phyloP scores from a whole-genome alignment of 495 filamentous ascomycete species.

The Aspergillus egyptiacus region DNA sequence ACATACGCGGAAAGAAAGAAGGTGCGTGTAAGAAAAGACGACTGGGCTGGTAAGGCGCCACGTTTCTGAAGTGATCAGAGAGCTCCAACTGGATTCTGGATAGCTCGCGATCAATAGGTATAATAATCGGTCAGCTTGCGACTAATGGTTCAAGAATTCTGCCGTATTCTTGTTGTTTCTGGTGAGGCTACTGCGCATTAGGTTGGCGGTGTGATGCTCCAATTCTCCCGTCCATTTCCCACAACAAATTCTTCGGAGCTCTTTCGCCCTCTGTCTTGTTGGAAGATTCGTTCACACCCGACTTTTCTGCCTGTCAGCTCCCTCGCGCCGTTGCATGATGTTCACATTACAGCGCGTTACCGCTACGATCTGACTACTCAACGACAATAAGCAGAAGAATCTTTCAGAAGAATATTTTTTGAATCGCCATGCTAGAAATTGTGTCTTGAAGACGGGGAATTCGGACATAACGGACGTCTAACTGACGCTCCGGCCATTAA shows the following conservation, averaged over 20 bases:
- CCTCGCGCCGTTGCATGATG: not conserved
- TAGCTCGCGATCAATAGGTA: not conserved
- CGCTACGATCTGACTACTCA: no score
- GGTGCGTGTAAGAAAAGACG: not conserved
- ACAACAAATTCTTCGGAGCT: not conserved
- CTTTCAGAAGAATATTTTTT: no score
- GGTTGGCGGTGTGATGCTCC: not conserved
- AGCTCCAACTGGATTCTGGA: not conserved
- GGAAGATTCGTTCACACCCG: not conserved
- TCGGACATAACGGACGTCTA: no score
- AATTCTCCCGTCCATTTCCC: not conserved
- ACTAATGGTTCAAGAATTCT: slow-evolving; percentile 17
- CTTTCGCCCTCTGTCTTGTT: not conserved
- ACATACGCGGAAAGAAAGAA: not conserved
- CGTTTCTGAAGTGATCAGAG: not conserved
- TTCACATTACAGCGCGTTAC: no score
- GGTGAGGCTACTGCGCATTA: not conserved
- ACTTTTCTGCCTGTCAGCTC: no score
- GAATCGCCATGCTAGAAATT: no score
- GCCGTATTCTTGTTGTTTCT: slow-evolving; percentile 19
- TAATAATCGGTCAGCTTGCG: not conserved
- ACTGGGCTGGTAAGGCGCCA: not conserved
- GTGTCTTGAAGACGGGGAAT: no score
- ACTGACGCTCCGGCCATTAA: no score
- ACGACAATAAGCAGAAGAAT: no score